These are phyloP conservation scores for Citrus inodora DNA, from an alignment of 345 rosid genomes.

Conservation along the genomic window DNA sequence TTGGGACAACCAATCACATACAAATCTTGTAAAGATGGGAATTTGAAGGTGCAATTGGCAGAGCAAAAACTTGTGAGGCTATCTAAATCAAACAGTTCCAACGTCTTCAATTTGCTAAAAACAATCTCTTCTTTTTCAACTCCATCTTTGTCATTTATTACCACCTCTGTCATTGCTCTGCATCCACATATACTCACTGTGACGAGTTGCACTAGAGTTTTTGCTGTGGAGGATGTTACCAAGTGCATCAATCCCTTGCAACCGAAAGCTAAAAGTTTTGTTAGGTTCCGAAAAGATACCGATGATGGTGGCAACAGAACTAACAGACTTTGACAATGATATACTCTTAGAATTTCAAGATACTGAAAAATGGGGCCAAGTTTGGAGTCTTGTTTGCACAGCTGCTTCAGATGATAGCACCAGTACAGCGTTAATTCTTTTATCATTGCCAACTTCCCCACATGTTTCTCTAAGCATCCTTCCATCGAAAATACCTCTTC, in stretches of 20 bases:
- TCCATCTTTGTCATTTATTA: background rate
- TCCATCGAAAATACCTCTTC: background rate
- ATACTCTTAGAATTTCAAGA: background rate
- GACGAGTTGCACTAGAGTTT: background rate
- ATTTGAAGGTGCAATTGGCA: background rate
- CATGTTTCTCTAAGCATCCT: background rate
- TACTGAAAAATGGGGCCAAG: background rate
- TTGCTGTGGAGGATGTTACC: too few species aligned
- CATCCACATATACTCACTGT: background rate
- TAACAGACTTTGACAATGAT: fast-evolving
- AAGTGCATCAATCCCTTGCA: background rate
- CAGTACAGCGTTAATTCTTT: too few species aligned
- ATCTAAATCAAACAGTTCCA: background rate
- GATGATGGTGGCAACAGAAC: background rate
- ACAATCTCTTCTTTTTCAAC: background rate
- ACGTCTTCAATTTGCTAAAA: background rate
- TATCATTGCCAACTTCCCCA: too few species aligned
- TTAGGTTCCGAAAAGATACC: conserved; percentile 8
- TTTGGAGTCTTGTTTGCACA: conserved; percentile 6
- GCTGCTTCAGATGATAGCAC: background rate
- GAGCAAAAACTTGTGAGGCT: conserved; percentile 3
- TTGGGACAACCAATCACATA: fast-evolving
- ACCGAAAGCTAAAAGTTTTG: background rate
- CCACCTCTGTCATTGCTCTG: background rate
- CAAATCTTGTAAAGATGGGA: background rate